phyloP scores from a whole-genome alignment of 306 rosid species.

The Mimosa pudica region DNA sequence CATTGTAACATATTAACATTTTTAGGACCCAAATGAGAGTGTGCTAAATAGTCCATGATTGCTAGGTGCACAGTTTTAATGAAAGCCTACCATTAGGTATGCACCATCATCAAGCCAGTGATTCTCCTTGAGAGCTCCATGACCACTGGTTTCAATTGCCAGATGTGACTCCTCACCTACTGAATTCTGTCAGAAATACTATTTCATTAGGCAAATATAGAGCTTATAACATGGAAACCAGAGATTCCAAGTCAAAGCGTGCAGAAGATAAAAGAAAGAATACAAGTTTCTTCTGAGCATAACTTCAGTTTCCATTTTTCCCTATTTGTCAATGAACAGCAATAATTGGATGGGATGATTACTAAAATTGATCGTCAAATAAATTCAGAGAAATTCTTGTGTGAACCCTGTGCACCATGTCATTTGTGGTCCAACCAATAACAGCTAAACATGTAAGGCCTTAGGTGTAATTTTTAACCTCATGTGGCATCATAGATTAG shows the following conservation, averaged over 20 bases:
- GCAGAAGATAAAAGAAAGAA: neutral
- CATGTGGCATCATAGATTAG: too few relatives aligned
- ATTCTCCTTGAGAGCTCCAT: conserved; percentile 98
- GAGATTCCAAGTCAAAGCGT: conserved; percentile 18
- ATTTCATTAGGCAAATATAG: conserved; percentile 36
- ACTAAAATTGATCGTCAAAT: neutral
- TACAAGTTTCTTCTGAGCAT: conserved; percentile 7
- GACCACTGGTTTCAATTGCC: conserved; percentile 99
- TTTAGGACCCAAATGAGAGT: neutral
- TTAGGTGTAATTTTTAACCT: too few relatives aligned
- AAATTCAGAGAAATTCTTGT: too few relatives aligned
- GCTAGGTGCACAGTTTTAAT: conserved; percentile 12
- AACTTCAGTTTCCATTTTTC: conserved; percentile 24
- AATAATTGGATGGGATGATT: neutral
- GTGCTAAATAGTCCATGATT: conserved; percentile 18
- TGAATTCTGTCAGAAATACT: conserved; percentile 65
- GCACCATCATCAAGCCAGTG: conserved; percentile 99
- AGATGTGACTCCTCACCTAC: conserved; percentile 88
- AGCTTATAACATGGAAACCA: conserved; percentile 10
- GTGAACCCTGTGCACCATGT: too few relatives aligned
- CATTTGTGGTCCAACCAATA: neutral
- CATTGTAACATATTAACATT: too few relatives aligned
- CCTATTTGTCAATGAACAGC: neutral
- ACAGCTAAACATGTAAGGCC: too few relatives aligned
- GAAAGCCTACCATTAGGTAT: conserved; percentile 80